Evolutionary conservation across 148 eudicot species (phyloP), one percentile per base, ranked within the genome.

Genomic region (Rhododendron ovatum): DNA sequence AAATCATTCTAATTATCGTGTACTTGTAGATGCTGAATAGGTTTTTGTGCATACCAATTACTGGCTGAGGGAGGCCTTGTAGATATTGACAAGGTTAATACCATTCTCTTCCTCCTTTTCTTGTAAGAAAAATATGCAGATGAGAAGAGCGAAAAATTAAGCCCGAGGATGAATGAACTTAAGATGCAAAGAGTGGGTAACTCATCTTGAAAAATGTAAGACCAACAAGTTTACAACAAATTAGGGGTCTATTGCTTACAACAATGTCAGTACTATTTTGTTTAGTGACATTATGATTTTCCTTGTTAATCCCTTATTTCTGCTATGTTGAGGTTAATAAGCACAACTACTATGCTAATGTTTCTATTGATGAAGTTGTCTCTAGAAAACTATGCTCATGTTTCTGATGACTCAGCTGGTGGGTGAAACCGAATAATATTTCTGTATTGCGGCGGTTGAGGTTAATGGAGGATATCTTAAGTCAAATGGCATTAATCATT

Each of bases 41-140:
- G 90, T 97, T 97, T 86, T 91, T 98, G 33, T 97, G 98, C 86
- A 93, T 95, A 87, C 98, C 98, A 67, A 89, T 97, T 87, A 98
- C 98, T 8, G 99, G 95, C 99, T 45, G 99, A 95, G 89, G 99
- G 99, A 82, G 99, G 98, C 79, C 93, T 93, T 82, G 83, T 93
- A 69, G 99, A 97, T 89, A 93, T 97, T 43, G 93, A 91, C 83
- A 85, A 91, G 98, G 99, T 96, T 86, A 26, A 33, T 43, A 30
- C 79, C 77, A 26, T 80, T 84, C 76, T 65, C 73, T 43, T 3
- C 45, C 41, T 78, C 15, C 17, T 81, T 30, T 20, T 86, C 9
- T 5, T 17, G 39, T 30, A 10, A 39, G 2, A 67, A 48, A 22
- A n/a, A 9, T 4, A 24, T 10, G 1, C 33, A n/a, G 24, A 28